Base-by-base conservation (phyloP, 2,329 filamentous ascomycete species). In the Alternaria longipes region DNA sequence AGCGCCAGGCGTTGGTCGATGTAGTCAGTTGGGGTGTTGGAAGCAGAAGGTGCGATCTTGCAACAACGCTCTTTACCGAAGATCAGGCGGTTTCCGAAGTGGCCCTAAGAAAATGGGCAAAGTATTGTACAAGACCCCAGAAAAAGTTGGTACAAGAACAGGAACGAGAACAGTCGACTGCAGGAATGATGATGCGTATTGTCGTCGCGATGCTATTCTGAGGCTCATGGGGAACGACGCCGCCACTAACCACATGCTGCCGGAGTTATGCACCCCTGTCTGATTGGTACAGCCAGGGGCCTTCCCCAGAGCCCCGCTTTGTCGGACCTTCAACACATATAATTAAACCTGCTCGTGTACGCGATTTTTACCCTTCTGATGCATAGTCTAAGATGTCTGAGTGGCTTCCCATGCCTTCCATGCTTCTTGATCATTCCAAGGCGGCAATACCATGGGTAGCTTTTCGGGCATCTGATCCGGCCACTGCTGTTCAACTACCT, bases 391-490 rank as follows among this genome's bases (percentile, higher is more conserved):
- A 22, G 30, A 45, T 46, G 60, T 20, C 22, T 60, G 60, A 12
- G 47, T 36, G 38, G 54, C 49, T n/a, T 63, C 59, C 66, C 74
- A 74, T 12, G 47, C 64, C 38, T 71, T 65, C 78, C 78, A 80
- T 4, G 63, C 76, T 5, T 64, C 73, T n/a, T 59, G 41, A 46
- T 83, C 78, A 36, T 81, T 79, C 85, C 86, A 89, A 2, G 74
- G 67, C 9, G 87, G 87, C 59, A 88, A 81, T 5, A 86, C 79
- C 69, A 82, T 81, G 0, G 83, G 81, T 24, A 89, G 73, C 8
- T 79, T 79, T 41, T 84, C 83, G 1, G 87, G 85, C 28, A 78
- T 71, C 60, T 86, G 81, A 54, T 89, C 86, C 1, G 88, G 86
- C 79, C 84, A 86, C 28, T 81, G 77, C 47, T 78, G 67, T 45